Conservation (phyloP, 2,329 filamentous ascomycete species). For the Cordyceps javanica region DNA sequence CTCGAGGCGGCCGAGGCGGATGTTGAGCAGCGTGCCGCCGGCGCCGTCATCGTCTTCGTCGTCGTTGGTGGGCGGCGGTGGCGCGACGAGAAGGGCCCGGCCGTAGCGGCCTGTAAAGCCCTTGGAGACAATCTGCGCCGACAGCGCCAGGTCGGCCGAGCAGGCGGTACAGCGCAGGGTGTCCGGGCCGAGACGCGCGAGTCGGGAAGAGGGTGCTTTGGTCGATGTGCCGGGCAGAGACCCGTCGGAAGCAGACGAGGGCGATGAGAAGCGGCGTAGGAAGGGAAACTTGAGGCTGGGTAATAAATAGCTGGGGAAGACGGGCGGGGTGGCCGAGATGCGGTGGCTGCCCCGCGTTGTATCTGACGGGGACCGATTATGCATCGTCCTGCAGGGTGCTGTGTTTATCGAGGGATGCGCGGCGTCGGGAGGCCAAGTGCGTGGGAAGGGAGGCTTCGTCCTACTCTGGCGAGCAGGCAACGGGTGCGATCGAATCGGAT, state of each 20-base stretch:
- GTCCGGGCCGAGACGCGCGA: conserved; percentile 43
- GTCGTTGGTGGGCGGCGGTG: conserved; percentile 15
- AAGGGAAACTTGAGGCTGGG: conserved; percentile 45
- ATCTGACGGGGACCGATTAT: conserved; percentile 4
- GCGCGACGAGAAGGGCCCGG: conserved; percentile 54
- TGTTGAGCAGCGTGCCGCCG: conserved; percentile 39
- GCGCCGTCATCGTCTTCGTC: conserved; percentile 16
- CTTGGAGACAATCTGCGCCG: conserved; percentile 57
- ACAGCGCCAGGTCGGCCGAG: conserved; percentile 54
- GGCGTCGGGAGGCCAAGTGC: background rate
- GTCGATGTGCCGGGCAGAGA: conserved; percentile 24
- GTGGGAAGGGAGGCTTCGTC: background rate
- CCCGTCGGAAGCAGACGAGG: conserved; percentile 26
- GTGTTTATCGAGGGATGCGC: background rate
- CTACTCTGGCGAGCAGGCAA: background rate
- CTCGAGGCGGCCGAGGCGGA: conserved; percentile 48
- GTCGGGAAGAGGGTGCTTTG: conserved; percentile 20
- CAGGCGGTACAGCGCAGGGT: conserved; percentile 55
- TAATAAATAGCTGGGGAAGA: conserved; percentile 47
- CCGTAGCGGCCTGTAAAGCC: conserved; percentile 62
- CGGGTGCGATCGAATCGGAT: background rate
- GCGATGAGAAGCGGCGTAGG: conserved; percentile 33
- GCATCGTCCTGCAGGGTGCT: background rate
- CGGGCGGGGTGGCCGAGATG: conserved; percentile 36
- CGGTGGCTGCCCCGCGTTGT: conserved; percentile 30